These are phyloP conservation scores for Fusarium tuaranense DNA, from an alignment of 2,329 filamentous ascomycete genomes.

Conservation along the genomic window DNA sequence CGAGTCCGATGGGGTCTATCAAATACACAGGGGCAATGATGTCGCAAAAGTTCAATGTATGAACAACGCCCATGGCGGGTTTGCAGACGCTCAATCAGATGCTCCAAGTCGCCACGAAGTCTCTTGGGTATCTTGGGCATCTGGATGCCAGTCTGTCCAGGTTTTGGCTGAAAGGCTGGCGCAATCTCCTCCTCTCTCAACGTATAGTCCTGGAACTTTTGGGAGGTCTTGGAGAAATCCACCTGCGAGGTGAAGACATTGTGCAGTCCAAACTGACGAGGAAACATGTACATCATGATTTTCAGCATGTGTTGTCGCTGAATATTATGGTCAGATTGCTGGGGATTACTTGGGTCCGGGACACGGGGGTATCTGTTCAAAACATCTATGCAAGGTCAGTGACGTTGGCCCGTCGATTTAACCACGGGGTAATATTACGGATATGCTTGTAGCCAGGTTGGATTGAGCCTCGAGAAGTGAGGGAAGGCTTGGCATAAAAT, in stretches of 20 bases:
- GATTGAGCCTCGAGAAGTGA: constrained; percentile 76
- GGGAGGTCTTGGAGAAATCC: constrained; percentile 73
- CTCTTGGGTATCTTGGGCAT: constrained; percentile 68
- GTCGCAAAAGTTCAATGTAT: constrained; percentile 79
- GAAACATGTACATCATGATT: constrained; percentile 93
- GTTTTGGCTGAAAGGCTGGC: constrained; percentile 37
- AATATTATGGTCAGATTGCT: constrained; percentile 23
- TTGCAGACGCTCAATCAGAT: constrained; percentile 76
- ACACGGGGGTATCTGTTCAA: constrained; percentile 74
- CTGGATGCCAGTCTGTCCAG: constrained; percentile 12
- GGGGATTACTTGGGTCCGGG: neutral
- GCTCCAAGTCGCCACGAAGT: constrained; percentile 70
- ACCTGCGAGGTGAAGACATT: constrained; percentile 87
- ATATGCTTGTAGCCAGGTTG: constrained; percentile 83
- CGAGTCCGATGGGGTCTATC: constrained; percentile 34
- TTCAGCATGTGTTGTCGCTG: constrained; percentile 68
- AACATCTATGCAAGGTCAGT: constrained; percentile 69
- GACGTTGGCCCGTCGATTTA: neutral
- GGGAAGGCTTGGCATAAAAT: constrained; percentile 81
- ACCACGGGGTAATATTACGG: constrained; percentile 66
- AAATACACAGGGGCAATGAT: constrained; percentile 77
- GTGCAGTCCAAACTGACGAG: constrained; percentile 87
- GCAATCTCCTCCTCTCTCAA: constrained; percentile 85
- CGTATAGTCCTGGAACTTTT: constrained; percentile 87
- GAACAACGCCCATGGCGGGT: constrained; percentile 79